Percentiles rank a stretch among this genome's conserved stretches.
Evolutionary conservation across 768 basidiomycete genomes (phyloP).

Genomic region (Holtermanniella nyarrowii): DNA sequence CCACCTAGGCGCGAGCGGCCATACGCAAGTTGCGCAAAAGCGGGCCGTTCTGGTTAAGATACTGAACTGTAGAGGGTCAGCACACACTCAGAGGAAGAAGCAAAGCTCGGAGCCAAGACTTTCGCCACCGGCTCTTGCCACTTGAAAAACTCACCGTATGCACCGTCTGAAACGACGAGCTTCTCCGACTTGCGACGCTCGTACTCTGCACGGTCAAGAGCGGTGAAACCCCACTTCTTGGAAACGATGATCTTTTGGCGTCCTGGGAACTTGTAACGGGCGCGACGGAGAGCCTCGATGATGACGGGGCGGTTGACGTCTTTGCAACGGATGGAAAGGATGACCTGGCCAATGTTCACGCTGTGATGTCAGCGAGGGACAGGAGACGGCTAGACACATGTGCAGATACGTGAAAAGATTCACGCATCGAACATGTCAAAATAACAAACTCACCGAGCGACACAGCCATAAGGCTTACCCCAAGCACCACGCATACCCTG

Average conservation of each 20-base stretch:
- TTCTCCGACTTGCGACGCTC: conserved; percentile 78
- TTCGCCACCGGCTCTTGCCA: background rate
- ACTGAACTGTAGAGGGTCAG: conserved; percentile 45
- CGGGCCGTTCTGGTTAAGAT: conserved; percentile 77
- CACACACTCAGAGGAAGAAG: background rate
- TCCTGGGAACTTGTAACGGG: conserved; percentile 70
- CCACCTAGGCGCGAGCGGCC: conserved; percentile 41
- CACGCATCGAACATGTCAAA: background rate
- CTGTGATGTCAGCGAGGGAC: background rate
- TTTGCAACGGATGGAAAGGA: conserved; percentile 82
- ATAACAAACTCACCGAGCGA: conserved; percentile 28
- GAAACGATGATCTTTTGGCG: conserved; percentile 39
- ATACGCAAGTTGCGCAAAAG: conserved; percentile 75
- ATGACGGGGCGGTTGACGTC: conserved; percentile 77
- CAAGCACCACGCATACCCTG: conserved; percentile 95
- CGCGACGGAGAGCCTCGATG: conserved; percentile 92
- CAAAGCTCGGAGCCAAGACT: too few relatives aligned
- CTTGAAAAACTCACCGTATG: conserved; percentile 54
- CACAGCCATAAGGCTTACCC: conserved; percentile 96
- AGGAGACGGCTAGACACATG: too few relatives aligned
- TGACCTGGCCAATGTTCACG: conserved; percentile 83
- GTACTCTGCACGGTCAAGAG: conserved; percentile 82
- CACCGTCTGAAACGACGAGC: conserved; percentile 84
- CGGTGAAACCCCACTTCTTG: conserved; percentile 99
- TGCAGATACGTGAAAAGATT: too few relatives aligned